Evolutionary conservation across 148 eudicot species (phyloP).

Genomic region (Simmondsia chinensis): DNA sequence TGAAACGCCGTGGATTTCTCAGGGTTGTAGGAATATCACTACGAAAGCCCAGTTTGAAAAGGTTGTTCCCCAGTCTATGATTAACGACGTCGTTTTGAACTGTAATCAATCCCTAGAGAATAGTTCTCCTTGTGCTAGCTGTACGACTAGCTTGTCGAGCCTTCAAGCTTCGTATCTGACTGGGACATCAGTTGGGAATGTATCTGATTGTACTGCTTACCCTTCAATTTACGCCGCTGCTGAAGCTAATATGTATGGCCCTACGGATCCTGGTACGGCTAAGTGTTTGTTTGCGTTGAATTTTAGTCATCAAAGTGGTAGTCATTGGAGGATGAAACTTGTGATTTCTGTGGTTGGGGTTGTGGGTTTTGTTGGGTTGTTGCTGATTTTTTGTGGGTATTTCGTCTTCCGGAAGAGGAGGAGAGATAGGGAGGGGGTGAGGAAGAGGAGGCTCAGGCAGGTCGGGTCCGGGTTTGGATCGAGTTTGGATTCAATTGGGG

Average conservation of each 20-base stretch:
- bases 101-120: conserved; percentile 48
- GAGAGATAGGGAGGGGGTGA: conserved; percentile 2
- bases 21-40: conserved; percentile 68
- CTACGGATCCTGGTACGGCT: conserved; percentile 51
- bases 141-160: conserved; percentile 26
- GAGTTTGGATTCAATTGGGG: conserved; percentile 47
- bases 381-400: conserved; percentile 18
- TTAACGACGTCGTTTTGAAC: conserved; percentile 17
- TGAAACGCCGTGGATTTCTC: conserved; percentile 37
- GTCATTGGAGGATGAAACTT: conserved; percentile 10
- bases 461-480: conserved; percentile 22
- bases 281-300: conserved; percentile 44
- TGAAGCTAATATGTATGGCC: conserved; percentile 42
- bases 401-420: conserved; percentile 16
- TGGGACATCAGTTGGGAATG: conserved; percentile 27
- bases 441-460: conserved; percentile 12
- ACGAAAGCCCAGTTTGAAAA: conserved; percentile 39
- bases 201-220: conserved; percentile 58
- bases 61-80: conserved; percentile 9
- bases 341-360: conserved; percentile 19
- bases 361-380: conserved; percentile 20
- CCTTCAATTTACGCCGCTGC: conserved; percentile 56
- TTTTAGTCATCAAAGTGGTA: not conserved
- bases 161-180: conserved; percentile 37
- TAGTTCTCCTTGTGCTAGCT: conserved; percentile 48